Percentiles rank a stretch among this genome's conserved stretches.
Conservation (phyloP, 768 basidiomycete species). For the Russula foetens region DNA sequence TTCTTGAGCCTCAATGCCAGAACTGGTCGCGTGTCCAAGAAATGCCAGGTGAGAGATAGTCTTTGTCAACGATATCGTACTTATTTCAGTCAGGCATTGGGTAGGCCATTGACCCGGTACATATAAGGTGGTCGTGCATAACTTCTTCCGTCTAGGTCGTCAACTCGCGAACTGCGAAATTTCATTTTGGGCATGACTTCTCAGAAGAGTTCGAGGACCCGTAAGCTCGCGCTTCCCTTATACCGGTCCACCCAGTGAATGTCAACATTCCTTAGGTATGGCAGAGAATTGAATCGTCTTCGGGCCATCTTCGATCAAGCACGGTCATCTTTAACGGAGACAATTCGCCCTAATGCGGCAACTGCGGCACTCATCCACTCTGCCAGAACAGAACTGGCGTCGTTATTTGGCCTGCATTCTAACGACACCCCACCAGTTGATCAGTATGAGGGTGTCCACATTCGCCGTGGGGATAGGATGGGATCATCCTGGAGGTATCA, state of each 20-base stretch:
- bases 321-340: conserved; percentile 38
- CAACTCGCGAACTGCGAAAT: conserved; percentile 56
- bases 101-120: conserved; percentile 28
- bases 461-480: conserved; percentile 53
- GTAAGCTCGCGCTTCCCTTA: conserved; percentile 32
- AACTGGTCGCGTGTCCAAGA: conserved; percentile 66
- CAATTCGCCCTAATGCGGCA: conserved; percentile 45
- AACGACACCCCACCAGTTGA: neutral
- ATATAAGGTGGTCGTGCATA: neutral
- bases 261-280: conserved; percentile 35
- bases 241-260: neutral
- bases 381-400: conserved; percentile 39
- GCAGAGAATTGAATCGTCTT: conserved; percentile 43
- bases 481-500: conserved; percentile 39
- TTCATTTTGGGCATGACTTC: conserved; percentile 52
- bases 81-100: conserved; percentile 46
- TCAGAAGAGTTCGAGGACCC: conserved; percentile 52
- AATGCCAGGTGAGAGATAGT: conserved; percentile 43
- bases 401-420: conserved; percentile 22
- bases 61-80: conserved; percentile 7
- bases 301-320: conserved; percentile 47
- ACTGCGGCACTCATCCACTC: conserved; percentile 40
- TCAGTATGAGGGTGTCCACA: conserved; percentile 49
- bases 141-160: conserved; percentile 36
- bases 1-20: conserved; percentile 28